Percentiles rank a stretch among this genome's conserved stretches.
phyloP scores from a whole-genome alignment of 1,139 yeast genomes.

The Lizanozyma gosingica region DNA sequence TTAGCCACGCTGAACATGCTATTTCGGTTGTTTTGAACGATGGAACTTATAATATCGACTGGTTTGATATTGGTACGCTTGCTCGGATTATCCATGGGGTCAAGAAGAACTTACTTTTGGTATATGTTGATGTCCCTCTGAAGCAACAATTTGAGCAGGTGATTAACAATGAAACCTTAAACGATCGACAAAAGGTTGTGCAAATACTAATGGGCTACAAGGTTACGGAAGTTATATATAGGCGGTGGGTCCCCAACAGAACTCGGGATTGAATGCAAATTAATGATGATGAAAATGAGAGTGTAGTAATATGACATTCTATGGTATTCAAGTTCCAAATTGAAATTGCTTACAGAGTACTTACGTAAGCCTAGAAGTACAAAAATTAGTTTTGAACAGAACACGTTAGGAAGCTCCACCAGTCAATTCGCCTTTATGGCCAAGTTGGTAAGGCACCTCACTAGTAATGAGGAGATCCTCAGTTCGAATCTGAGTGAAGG shows the following conservation, averaged over 20 bases:
- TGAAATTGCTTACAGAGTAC: too few relatives aligned
- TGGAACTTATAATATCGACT: conserved; percentile 21
- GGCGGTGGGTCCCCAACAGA: conserved; percentile 78
- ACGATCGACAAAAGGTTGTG: conserved; percentile 17
- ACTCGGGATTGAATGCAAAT: conserved; percentile 50
- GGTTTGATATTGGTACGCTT: conserved; percentile 59
- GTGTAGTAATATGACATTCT: too few relatives aligned
- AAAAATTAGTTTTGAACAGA: too few relatives aligned
- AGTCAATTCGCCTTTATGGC: conserved; percentile 32
- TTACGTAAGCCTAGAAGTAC: too few relatives aligned
- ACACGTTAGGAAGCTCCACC: too few relatives aligned
- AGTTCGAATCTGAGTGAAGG: conserved; percentile 38
- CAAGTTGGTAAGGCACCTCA: conserved; percentile 43
- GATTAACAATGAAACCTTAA: conserved; percentile 9
- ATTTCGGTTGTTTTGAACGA: conserved; percentile 38
- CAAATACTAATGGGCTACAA: conserved; percentile 31
- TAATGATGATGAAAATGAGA: too few relatives aligned
- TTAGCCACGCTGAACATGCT: conserved; percentile 87
- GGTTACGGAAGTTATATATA: conserved; percentile 58
- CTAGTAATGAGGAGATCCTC: conserved; percentile 43
- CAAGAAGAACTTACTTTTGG: conserved; percentile 63
- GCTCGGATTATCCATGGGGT: conserved; percentile 86
- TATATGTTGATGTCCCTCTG: conserved; percentile 51
- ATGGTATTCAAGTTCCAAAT: too few relatives aligned
- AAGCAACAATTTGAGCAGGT: conserved; percentile 20